Evolutionary conservation across 2,329 filamentous ascomycete species (phyloP).

Genomic region (Parastagonospora avenae): DNA sequence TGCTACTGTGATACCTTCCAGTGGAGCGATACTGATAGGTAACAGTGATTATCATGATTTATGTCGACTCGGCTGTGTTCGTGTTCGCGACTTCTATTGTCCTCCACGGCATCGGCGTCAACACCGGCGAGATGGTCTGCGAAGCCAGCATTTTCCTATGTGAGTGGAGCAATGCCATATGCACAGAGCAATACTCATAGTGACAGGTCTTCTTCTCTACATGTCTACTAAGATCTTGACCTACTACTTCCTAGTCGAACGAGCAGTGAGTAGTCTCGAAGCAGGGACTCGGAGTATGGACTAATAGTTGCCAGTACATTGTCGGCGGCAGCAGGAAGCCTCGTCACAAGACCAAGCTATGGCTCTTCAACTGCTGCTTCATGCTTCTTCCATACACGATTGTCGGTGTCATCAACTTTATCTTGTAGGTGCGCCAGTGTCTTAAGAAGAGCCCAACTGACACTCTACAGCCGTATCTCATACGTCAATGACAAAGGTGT

Average conservation of each 20-base stretch:
- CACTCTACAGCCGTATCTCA: constrained; percentile 57
- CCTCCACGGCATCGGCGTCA: constrained; percentile 62
- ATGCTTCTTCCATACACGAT: constrained; percentile 53
- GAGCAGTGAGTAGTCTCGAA: constrained; percentile 54
- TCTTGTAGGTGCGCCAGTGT: constrained; percentile 55
- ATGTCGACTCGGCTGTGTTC: constrained; percentile 65
- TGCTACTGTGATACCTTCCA: neutral
- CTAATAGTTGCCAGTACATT: constrained; percentile 54
- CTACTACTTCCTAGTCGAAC: constrained; percentile 70
- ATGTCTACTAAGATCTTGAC: constrained; percentile 69
- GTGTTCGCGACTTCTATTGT: constrained; percentile 63
- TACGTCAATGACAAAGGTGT: constrained; percentile 57
- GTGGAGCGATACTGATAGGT: neutral
- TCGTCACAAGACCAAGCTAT: constrained; percentile 63
- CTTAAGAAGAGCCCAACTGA: neutral
- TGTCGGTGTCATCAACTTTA: constrained; percentile 63
- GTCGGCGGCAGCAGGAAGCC: constrained; percentile 59
- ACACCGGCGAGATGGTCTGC: constrained; percentile 58
- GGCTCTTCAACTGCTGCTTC: constrained; percentile 65
- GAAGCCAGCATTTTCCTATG: constrained; percentile 65
- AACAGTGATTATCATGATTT: constrained; percentile 65
- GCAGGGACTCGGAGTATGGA: neutral
- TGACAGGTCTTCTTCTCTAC: constrained; percentile 60
- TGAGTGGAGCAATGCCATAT: constrained; percentile 3
- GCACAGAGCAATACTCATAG: neutral